These are phyloP conservation scores for Alternaria hordeiaustralica DNA, from an alignment of 2,329 filamentous ascomycete species.

Conservation along the genomic window DNA sequence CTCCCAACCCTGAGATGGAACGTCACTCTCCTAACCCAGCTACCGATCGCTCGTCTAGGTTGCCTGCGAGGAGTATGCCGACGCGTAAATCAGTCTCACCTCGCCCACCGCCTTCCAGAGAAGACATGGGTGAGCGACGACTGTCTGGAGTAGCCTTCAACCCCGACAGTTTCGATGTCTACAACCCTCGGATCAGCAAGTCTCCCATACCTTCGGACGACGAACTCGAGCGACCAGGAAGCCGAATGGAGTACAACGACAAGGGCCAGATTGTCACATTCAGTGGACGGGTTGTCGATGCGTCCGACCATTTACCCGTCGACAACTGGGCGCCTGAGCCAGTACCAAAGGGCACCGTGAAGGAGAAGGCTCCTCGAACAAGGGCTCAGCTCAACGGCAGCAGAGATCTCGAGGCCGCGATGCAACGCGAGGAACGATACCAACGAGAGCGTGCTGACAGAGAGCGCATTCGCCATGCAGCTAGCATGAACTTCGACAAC, in stretches of 20 bases:
- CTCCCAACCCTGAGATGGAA: conserved; percentile 17
- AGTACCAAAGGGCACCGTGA: conserved; percentile 63
- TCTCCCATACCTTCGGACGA: conserved; percentile 31
- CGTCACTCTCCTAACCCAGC: conserved; percentile 32
- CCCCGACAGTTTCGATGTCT: conserved; percentile 75
- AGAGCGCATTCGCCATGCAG: conserved; percentile 41
- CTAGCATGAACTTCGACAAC: conserved; percentile 33
- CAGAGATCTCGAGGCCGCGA: conserved; percentile 48
- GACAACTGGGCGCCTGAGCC: conserved; percentile 80
- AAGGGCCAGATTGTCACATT: conserved; percentile 76
- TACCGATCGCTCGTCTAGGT: conserved; percentile 46
- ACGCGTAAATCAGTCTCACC: conserved; percentile 78
- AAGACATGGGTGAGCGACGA: conserved; percentile 54
- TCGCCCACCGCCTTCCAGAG: conserved; percentile 59
- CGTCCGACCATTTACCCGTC: conserved; percentile 79
- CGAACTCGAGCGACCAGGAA: conserved; percentile 35
- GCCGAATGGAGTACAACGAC: conserved; percentile 55
- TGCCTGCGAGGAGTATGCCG: conserved; percentile 56
- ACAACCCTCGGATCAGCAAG: conserved; percentile 64
- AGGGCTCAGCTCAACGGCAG: conserved; percentile 61
- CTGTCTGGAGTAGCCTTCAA: conserved; percentile 72
- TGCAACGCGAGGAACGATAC: conserved; percentile 40
- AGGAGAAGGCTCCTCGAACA: conserved; percentile 48
- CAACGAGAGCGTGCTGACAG: conserved; percentile 42
- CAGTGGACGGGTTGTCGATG: conserved; percentile 78